Evolutionary conservation across 2,329 filamentous ascomycete genomes (phyloP), one percentile per base, ranked within the genome.

Genomic region (Beauveria bassiana): DNA sequence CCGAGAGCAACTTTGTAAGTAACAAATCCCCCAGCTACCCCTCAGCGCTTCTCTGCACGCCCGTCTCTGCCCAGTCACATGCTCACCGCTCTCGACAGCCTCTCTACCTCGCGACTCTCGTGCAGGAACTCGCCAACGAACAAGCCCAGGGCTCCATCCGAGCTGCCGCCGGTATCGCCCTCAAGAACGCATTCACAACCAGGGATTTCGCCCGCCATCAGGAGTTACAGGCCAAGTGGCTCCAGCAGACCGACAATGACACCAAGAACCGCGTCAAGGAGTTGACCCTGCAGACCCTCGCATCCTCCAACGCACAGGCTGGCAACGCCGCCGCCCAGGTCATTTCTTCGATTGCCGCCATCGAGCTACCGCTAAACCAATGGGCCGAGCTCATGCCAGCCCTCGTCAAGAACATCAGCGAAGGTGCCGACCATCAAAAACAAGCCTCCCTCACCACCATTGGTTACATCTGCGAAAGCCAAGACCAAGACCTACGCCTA

Each of bases 161-260:
- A 82, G 89, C 91, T 69, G 93, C 95, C 68, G 95, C 95, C 70
- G 95, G 93, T 86, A 86, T 99, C 70, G 93, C 95, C 69, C 82
- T 99, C 72, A 99, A 99, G 81, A 99, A 99, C 83, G 90, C 95
- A 71, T 98, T 99, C 80, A 91, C 91, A 72, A 90, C 93, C 71
- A 89, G 95, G 81, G 95, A 99, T 77, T 88, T 88, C 71, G 80
- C 86, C 71, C 89, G 92, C 72, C 87, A 96, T 78, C 88, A 90
- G 72, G 90, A 96, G 74, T 86, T 98, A 62, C 95, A 98, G 79
- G 84, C 86, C 72, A 92, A 96, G 88, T 99, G 95, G 95, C 81
- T 95, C 65, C 85, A 88, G 74, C 86, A 90, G 72, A 88, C 93
- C 67, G 89, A 91, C 70, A 81, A 86, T 68, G 86, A 89, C 64